These are phyloP conservation scores for Fraxinus greggii DNA, from an alignment of 305 asterid species.

Conservation along the genomic window DNA sequence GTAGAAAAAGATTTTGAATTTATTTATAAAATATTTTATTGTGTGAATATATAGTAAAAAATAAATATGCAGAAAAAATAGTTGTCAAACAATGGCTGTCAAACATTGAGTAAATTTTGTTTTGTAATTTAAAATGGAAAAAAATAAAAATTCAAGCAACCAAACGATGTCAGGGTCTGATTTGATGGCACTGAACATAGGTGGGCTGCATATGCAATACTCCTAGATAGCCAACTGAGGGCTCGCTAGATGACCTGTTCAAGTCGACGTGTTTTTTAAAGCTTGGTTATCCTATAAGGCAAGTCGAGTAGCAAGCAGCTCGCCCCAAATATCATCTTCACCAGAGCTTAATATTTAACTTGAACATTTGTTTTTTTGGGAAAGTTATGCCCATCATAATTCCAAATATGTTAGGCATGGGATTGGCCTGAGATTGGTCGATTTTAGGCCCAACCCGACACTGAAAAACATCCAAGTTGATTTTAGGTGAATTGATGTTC, in stretches of 20 bases:
- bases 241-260: not conserved
- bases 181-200: not conserved
- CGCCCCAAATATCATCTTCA: not conserved
- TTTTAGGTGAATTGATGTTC: not conserved
- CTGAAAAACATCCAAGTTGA: not conserved
- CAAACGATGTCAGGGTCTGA: not conserved
- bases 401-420: not conserved
- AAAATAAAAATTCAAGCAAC: not conserved
- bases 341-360: not conserved
- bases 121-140: too few relatives aligned
- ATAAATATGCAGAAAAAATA: too few relatives aligned
- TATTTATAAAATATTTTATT: too few relatives aligned
- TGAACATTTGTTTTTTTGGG: not conserved
- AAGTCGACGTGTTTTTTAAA: not conserved
- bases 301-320: not conserved
- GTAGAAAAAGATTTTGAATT: too few relatives aligned
- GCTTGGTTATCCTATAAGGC: too few relatives aligned
- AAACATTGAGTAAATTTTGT: not conserved
- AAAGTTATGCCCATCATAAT: too few relatives aligned
- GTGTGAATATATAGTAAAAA: too few relatives aligned
- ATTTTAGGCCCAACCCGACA: not conserved
- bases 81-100: too few relatives aligned
- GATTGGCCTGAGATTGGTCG: not conserved
- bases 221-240: not conserved
- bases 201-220: not conserved